Evolutionary conservation across 1,284 basidiomycete species (phyloP).

Genomic region (Vanrija sp.): DNA sequence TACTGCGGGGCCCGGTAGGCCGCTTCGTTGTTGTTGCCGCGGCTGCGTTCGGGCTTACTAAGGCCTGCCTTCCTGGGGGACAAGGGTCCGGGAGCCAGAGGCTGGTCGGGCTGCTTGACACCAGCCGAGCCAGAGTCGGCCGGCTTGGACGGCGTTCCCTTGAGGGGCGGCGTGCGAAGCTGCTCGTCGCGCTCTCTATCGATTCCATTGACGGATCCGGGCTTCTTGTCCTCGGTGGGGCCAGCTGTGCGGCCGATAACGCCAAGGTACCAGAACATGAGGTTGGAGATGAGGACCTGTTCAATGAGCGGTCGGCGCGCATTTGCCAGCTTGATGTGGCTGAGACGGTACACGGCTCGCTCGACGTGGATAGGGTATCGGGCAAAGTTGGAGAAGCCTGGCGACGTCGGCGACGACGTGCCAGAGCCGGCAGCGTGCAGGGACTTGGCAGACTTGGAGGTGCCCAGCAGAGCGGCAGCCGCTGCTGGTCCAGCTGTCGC

Average conservation of each 20-base stretch:
- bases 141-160: slow-evolving; percentile 42
- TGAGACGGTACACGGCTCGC: slow-evolving; percentile 91
- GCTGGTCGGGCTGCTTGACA: slow-evolving; percentile 47
- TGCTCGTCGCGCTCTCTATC: slow-evolving; percentile 39
- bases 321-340: slow-evolving; percentile 98
- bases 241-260: slow-evolving; percentile 72
- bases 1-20: slow-evolving; percentile 84
- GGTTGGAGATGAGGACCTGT: slow-evolving; percentile 96
- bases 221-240: slow-evolving; percentile 47
- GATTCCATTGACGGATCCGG: slow-evolving; percentile 44
- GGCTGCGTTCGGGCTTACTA: slow-evolving; percentile 42
- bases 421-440: slow-evolving; percentile 33
- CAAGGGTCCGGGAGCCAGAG: slow-evolving; percentile 49
- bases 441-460: slow-evolving; percentile 70
- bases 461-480: slow-evolving; percentile 73
- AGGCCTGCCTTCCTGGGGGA: slow-evolving; percentile 31
- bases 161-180: slow-evolving; percentile 41
- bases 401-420: slow-evolving; percentile 53
- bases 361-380: slow-evolving; percentile 98
- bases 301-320: slow-evolving; percentile 93
- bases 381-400: slow-evolving; percentile 60
- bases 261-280: slow-evolving; percentile 99
- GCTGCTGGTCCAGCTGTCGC: slow-evolving; percentile 68
- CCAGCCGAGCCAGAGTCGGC: slow-evolving; percentile 37
- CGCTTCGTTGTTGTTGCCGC: slow-evolving; percentile 64